A percentile compares a stretch with the other conserved stretches of the same genome.
Conservation (phyloP, 345 rosid species). For the Gossypium anomalum region DNA sequence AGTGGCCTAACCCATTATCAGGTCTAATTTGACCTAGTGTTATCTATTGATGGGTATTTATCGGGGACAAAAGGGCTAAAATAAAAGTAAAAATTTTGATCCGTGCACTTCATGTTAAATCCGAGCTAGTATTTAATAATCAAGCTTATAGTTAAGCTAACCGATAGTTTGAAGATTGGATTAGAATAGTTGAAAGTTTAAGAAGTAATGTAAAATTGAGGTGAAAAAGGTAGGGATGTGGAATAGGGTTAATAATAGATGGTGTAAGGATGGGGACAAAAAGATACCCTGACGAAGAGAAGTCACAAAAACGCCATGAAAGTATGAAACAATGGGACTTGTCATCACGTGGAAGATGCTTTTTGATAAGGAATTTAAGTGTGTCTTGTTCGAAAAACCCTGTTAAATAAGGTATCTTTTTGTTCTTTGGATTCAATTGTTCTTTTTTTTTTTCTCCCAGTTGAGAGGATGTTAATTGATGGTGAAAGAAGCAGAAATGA, state of each 20-base stretch:
- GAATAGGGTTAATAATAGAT: not conserved
- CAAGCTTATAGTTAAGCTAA: too few relatives aligned
- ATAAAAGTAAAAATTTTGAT: too few relatives aligned
- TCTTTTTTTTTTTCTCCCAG: not conserved
- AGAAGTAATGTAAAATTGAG: too few relatives aligned
- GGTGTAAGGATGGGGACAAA: not conserved
- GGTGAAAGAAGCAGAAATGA: slow-evolving; percentile 1
- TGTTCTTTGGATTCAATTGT: slow-evolving; percentile 23
- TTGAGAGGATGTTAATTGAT: slow-evolving; percentile 12
- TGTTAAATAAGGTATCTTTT: slow-evolving; percentile 16
- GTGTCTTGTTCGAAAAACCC: slow-evolving; percentile 8
- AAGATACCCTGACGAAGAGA: slow-evolving; percentile 1
- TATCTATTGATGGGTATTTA: too few relatives aligned
- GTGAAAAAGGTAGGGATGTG: too few relatives aligned
- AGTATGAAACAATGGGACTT: slow-evolving; percentile 13
- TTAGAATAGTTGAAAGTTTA: too few relatives aligned
- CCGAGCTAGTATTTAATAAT: too few relatives aligned
- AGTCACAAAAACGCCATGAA: slow-evolving; percentile 1
- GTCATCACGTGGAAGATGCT: slow-evolving; percentile 47
- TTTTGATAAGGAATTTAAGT: slow-evolving; percentile 18
- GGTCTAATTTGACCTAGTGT: too few relatives aligned
- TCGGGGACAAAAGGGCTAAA: too few relatives aligned
- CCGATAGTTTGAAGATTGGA: too few relatives aligned
- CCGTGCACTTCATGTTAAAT: too few relatives aligned
- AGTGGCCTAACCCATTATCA: too few relatives aligned